Percentiles rank a stretch among this genome's conserved stretches.
Evolutionary conservation across 2,329 filamentous ascomycete species (phyloP).

Genomic region (Diaporthe australafricana): DNA sequence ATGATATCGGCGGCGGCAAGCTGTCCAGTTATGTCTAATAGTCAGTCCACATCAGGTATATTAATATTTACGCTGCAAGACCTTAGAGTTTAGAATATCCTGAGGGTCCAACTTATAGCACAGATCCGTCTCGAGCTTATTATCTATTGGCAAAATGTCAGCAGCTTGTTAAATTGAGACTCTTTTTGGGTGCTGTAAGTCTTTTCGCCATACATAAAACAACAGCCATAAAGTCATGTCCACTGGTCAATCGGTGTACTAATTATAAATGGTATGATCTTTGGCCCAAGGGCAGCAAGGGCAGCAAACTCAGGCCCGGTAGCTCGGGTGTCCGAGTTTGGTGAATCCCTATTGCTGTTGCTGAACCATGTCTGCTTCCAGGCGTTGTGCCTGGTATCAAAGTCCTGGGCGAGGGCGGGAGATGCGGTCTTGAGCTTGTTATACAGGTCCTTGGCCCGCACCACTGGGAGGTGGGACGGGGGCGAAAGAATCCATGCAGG

Average conservation of each 20-base stretch:
- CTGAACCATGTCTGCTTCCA: slow-evolving; percentile 8
- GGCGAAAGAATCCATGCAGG: background rate
- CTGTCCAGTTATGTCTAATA: background rate
- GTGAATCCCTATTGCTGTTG: background rate
- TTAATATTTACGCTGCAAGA: background rate
- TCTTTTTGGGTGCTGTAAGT: background rate
- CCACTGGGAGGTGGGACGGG: background rate
- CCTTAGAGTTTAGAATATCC: background rate
- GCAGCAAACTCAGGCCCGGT: background rate
- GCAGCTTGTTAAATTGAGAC: background rate
- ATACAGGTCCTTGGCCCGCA: background rate
- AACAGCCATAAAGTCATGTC: slow-evolving; percentile 12
- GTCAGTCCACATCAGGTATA: background rate
- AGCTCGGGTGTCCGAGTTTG: background rate
- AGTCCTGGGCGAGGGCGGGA: background rate
- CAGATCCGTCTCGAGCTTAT: background rate
- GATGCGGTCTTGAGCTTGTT: background rate
- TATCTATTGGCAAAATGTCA: background rate
- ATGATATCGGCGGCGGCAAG: background rate
- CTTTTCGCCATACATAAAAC: background rate
- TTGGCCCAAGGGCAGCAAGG: slow-evolving; percentile 5
- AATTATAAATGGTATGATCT: background rate
- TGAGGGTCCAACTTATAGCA: background rate
- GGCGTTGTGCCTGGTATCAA: background rate
- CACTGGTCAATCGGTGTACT: background rate